These are phyloP conservation scores for Penicillium pancosmium DNA, from an alignment of 495 filamentous ascomycete genomes.

Conservation along the genomic window DNA sequence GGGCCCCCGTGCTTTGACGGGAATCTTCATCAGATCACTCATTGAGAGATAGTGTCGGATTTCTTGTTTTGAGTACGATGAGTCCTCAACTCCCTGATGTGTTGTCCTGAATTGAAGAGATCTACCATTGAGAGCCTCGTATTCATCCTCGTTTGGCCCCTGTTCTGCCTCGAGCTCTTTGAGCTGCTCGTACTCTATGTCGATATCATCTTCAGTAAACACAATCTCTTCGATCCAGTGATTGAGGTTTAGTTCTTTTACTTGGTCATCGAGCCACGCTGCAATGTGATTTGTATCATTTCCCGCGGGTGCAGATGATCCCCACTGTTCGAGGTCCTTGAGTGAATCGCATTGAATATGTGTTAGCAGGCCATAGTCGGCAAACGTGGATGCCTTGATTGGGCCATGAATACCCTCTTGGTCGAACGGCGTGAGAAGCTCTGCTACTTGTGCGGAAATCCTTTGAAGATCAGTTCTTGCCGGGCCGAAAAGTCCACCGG, in stretches of 20 bases:
- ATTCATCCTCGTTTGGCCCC: conserved; percentile 52
- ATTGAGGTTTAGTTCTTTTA: conserved; percentile 40
- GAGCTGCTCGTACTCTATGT: conserved; percentile 66
- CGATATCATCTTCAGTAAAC: conserved; percentile 61
- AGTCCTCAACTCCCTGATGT: conserved; percentile 38
- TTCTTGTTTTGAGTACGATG: conserved; percentile 5
- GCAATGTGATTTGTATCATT: conserved; percentile 33
- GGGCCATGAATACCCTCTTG: conserved; percentile 22
- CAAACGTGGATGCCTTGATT: conserved; percentile 37
- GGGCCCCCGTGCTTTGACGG: conserved; percentile 50
- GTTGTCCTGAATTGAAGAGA: conserved; percentile 49
- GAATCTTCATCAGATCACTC: conserved; percentile 61
- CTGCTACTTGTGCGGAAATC: conserved; percentile 47
- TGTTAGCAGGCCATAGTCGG: conserved; percentile 60
- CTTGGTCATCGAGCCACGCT: conserved; percentile 63
- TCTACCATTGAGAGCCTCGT: conserved; percentile 55
- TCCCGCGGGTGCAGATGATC: not conserved
- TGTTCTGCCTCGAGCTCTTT: conserved; percentile 67
- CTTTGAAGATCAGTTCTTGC: conserved; percentile 46
- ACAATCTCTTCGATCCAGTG: conserved; percentile 48
- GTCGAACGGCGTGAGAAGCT: conserved; percentile 52
- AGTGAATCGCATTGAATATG: conserved; percentile 57
- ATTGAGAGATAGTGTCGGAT: conserved; percentile 26
- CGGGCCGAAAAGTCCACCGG: conserved; percentile 31
- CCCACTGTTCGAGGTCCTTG: not conserved